Percentiles rank a stretch among this genome's conserved stretches.
These are phyloP conservation scores for Fusarium clavum DNA, from an alignment of 2,329 filamentous ascomycete genomes.

Conservation along the genomic window DNA sequence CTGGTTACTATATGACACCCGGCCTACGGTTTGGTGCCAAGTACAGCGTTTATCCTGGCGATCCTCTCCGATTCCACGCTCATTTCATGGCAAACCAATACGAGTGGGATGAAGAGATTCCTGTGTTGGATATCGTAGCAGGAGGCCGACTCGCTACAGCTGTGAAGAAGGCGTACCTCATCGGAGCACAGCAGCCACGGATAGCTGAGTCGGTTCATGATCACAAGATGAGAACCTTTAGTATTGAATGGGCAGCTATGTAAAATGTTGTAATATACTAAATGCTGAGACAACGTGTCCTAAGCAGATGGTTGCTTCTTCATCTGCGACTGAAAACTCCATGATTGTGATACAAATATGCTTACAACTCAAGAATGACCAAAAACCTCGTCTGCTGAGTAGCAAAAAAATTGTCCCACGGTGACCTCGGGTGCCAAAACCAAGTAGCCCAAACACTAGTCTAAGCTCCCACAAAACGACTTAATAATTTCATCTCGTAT, in stretches of 20 bases:
- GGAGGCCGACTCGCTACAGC: constrained; percentile 90
- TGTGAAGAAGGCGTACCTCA: constrained; percentile 94
- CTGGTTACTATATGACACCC: constrained; percentile 88
- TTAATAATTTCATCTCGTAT: neutral
- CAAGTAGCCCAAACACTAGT: neutral
- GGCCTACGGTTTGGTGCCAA: constrained; percentile 94
- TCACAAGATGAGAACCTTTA: constrained; percentile 74
- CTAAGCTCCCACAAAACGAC: neutral
- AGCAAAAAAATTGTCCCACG: constrained; percentile 5
- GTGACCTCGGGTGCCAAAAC: neutral
- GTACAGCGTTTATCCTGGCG: constrained; percentile 94
- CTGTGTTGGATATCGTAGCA: constrained; percentile 84
- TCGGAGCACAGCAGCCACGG: constrained; percentile 73
- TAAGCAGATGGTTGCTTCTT: constrained; percentile 12
- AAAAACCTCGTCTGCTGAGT: neutral
- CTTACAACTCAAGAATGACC: constrained; percentile 23
- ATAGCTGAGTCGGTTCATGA: constrained; percentile 50
- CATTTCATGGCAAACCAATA: constrained; percentile 90
- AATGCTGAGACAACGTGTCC: constrained; percentile 22
- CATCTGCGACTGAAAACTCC: constrained; percentile 3
- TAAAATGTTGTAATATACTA: constrained; percentile 57
- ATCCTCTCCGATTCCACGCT: constrained; percentile 93
- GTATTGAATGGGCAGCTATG: constrained; percentile 95
- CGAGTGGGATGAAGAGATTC: constrained; percentile 88
- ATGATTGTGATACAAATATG: constrained; percentile 2